Base-by-base conservation (phyloP, 1,139 yeast genomes). In the Magnusiomyces suaveolens region DNA sequence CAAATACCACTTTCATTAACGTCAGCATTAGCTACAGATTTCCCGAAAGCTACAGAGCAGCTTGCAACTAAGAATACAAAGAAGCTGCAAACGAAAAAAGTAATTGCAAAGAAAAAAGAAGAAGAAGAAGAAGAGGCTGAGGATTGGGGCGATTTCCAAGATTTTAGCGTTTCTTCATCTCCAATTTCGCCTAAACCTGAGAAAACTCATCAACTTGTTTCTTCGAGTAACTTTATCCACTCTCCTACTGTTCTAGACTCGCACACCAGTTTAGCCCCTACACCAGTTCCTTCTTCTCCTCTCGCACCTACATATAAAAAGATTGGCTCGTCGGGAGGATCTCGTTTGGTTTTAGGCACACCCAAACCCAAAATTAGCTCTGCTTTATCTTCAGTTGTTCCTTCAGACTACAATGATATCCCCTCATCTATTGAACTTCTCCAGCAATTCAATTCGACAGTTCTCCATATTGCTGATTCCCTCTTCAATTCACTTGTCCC, bases 401-500 rank as follows among this genome's bases (percentile, higher is more conserved):
- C 54, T 52, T 46, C 47, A 57, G 4, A 51, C 54, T 18, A 54
- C 59, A 1, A 46, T 56, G n/a, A 46, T 41, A 24, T 56, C 57
- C 33, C 63, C 56, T 18, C 55, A 57, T 18, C 63, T 58, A 26
- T 60, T 16, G 56, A 55, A 14, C 53, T 64, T 1, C 57, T 65
- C 24, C 47, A 29, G 4, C 52, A 52, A 16, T 57, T 60, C 43
- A 57, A 54, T 14, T 41, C 52, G 1, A 49, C 57, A n/a, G 60
- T 64, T 24, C 48, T 64, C 3, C 60, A 58, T 6, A 26, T 57
- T 0, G 56, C 60, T 12, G 59, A 62, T 39, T 46, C 54, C 3
- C 54, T 65, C 29, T 58, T 64, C n/a, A 48, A 56, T 1, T 56
- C 58, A 10, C 56, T 65, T 4, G 59, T 60, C 8, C 64, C 66